Conservation (phyloP, 2,329 filamentous ascomycete genomes). For the Leptographium flavum region DNA sequence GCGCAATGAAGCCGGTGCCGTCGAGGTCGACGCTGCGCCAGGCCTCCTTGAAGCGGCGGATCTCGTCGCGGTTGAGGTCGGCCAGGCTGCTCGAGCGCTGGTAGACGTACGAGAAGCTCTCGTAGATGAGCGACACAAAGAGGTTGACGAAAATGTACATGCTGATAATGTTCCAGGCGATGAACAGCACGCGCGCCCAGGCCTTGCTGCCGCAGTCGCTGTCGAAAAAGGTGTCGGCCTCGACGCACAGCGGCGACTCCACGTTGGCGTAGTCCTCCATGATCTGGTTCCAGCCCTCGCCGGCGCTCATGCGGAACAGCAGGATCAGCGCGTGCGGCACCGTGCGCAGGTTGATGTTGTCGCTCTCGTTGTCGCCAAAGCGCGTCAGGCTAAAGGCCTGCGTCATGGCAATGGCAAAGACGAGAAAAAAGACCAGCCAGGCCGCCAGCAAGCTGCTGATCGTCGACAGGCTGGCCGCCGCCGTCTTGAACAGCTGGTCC, state of each 20-base stretch:
- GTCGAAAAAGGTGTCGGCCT: constrained; percentile 56
- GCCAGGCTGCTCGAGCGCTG: constrained; percentile 89
- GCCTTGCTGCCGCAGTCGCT: constrained; percentile 85
- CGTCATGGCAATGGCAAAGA: constrained; percentile 91
- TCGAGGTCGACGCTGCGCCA: constrained; percentile 93
- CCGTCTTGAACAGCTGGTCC: constrained; percentile 97
- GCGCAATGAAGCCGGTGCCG: constrained; percentile 81
- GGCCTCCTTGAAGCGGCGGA: constrained; percentile 92
- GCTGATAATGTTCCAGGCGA: constrained; percentile 97
- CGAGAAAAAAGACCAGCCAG: constrained; percentile 92
- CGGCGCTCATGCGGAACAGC: constrained; percentile 82
- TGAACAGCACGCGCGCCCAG: constrained; percentile 83
- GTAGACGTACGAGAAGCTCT: constrained; percentile 98
- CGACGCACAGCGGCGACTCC: constrained; percentile 66
- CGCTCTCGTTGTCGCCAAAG: constrained; percentile 58
- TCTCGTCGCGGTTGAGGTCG: constrained; percentile 81
- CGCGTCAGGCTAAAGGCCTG: constrained; percentile 92
- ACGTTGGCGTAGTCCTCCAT: constrained; percentile 93
- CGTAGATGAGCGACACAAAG: constrained; percentile 96
- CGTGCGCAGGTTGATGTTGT: constrained; percentile 81
- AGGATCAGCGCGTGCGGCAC: constrained; percentile 90
- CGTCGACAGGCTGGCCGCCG: constrained; percentile 77
- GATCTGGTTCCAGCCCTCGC: constrained; percentile 90
- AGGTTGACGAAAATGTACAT: constrained; percentile 99
- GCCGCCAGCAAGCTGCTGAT: constrained; percentile 89